Evolutionary conservation across 306 rosid species (phyloP).

Genomic region (Prunus mume): DNA sequence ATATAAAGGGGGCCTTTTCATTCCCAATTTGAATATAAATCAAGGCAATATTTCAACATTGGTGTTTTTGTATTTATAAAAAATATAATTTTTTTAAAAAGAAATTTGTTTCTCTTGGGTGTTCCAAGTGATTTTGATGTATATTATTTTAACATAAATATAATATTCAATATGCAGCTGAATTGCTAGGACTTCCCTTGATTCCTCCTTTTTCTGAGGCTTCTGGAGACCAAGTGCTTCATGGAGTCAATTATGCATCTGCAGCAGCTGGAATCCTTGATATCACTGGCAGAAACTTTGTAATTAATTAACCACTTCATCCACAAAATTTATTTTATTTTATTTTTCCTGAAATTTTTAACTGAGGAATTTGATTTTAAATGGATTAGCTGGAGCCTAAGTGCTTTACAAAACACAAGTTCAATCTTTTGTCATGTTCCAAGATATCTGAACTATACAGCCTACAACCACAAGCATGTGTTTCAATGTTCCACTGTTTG

Average conservation of each 20-base stretch:
- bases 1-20: not conserved
- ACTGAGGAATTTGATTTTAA: too few relatives aligned
- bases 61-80: not conserved
- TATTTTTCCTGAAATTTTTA: not conserved
- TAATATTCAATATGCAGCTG: slow-evolving; percentile 48
- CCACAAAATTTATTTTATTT: not conserved
- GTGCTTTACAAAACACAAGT: not conserved
- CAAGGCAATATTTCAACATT: not conserved
- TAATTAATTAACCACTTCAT: slow-evolving; percentile 23
- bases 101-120: not conserved
- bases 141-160: not conserved
- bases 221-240: slow-evolving; percentile 52
- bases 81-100: not conserved
- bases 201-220: slow-evolving; percentile 70
- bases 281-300: slow-evolving; percentile 79
- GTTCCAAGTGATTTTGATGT: not conserved
- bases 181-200: slow-evolving; percentile 81
- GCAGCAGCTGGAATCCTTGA: slow-evolving; percentile 97
- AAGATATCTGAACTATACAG: too few relatives aligned
- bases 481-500: not conserved
- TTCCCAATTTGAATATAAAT: not conserved
- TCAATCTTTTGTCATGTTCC: not conserved
- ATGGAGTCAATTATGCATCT: slow-evolving; percentile 88
- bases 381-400: not conserved
- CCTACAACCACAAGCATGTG: not conserved